Conservation (phyloP, 805 yeast genomes). For the Wickerhamomyces xylosicus region DNA sequence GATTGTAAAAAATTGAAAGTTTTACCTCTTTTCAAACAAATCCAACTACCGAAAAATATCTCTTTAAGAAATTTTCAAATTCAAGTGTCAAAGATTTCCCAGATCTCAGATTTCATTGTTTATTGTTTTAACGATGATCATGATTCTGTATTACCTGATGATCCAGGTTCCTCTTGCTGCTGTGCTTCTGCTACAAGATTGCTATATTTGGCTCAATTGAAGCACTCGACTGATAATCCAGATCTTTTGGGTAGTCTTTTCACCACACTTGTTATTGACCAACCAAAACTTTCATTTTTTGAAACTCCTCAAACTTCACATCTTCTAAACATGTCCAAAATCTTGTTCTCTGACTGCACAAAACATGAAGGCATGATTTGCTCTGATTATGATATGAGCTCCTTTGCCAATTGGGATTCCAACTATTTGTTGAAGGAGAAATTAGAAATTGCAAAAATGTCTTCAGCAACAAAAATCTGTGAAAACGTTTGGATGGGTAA, state of each 20-base stretch:
- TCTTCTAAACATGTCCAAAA: conserved; percentile 18
- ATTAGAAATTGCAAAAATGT: conserved; percentile 76
- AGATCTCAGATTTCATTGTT: conserved; percentile 66
- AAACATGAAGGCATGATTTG: conserved; percentile 16
- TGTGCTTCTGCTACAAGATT: conserved; percentile 31
- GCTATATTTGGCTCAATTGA: conserved; percentile 32
- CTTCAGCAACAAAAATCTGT: conserved; percentile 57
- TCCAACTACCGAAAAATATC: conserved; percentile 66
- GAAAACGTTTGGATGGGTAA: conserved; percentile 75
- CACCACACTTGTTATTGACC: conserved; percentile 14
- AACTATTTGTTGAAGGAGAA: conserved; percentile 66
- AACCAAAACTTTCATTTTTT: conserved; percentile 9
- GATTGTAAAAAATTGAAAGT: conserved; percentile 22
- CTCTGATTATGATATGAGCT: conserved; percentile 28
- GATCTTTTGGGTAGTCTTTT: conserved; percentile 16
- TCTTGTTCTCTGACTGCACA: conserved; percentile 8
- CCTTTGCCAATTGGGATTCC: conserved; percentile 52
- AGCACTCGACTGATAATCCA: conserved; percentile 18
- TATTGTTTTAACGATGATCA: conserved; percentile 46
- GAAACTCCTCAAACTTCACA: conserved; percentile 3
- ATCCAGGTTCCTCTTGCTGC: conserved; percentile 16
- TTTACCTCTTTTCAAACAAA: conserved; percentile 42
- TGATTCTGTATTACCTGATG: neutral
- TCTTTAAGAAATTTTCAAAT: conserved; percentile 77
- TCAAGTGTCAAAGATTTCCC: conserved; percentile 73